phyloP scores from a whole-genome alignment of 2,329 filamentous ascomycete species.

The Aspergillus thermomutatus region DNA sequence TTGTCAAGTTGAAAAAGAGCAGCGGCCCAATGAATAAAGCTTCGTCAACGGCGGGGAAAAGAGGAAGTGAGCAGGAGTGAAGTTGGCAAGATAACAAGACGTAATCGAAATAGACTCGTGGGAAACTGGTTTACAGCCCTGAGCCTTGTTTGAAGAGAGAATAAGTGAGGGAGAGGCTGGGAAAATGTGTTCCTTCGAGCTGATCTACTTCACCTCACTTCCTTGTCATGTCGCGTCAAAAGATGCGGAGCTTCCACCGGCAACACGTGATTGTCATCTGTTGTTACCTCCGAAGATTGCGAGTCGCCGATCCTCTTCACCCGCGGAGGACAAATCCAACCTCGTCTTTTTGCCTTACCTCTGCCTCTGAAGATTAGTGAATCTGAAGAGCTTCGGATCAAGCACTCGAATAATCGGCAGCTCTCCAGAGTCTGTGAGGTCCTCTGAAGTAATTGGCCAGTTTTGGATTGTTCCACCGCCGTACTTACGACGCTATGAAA shows the following conservation, averaged over 20 bases:
- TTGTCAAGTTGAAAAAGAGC: neutral
- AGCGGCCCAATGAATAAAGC: neutral
- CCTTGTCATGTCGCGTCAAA: conserved; percentile 11
- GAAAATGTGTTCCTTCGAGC: neutral
- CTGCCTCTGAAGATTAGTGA: neutral
- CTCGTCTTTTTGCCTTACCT: neutral
- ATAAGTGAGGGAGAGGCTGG: neutral
- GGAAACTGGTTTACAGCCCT: neutral
- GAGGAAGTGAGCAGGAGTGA: neutral
- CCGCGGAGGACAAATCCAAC: neutral
- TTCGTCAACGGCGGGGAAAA: neutral
- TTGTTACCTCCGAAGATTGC: neutral
- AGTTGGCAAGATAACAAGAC: neutral
- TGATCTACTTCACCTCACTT: conserved; percentile 2
- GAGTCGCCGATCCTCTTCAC: neutral
- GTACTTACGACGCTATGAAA: neutral
- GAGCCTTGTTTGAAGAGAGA: neutral
- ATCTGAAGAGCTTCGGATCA: neutral
- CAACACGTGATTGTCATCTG: conserved; percentile 10
- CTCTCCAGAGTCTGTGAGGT: neutral
- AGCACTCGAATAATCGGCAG: neutral
- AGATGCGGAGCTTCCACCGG: conserved; percentile 14
- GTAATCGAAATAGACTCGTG: neutral
- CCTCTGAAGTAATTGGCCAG: neutral
- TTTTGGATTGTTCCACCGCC: neutral